Evolutionary conservation across 768 basidiomycete genomes (phyloP).

Genomic region (Leccinum broughii): DNA sequence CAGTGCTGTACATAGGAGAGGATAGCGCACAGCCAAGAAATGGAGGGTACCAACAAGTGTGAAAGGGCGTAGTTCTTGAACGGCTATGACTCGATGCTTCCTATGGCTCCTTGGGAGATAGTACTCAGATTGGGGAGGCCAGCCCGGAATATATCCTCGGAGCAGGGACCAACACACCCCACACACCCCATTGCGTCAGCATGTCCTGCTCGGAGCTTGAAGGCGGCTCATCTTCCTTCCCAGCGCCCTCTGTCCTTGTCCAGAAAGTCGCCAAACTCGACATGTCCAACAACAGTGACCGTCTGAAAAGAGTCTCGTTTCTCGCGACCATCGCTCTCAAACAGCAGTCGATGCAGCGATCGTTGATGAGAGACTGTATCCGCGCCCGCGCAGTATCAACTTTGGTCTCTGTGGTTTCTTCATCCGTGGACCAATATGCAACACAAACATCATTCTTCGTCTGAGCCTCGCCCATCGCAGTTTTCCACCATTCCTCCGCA

Average conservation of each 20-base stretch:
- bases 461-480: neutral
- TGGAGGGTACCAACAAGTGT: neutral
- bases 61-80: neutral
- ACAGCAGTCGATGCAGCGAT: conserved; percentile 24
- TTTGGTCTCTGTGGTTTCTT: neutral
- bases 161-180: conserved; percentile 22
- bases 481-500: conserved; percentile 28
- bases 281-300: conserved; percentile 15
- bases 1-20: neutral
- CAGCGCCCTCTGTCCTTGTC: conserved; percentile 9
- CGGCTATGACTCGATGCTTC: neutral
- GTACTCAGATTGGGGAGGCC: neutral
- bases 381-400: neutral
- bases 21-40: neutral
- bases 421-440: conserved; percentile 8
- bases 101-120: neutral
- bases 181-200: conserved; percentile 24
- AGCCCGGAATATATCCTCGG: neutral
- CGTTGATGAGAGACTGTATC: conserved; percentile 20
- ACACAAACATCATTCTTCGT: conserved; percentile 12
- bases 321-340: conserved; percentile 5
- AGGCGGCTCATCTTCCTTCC: neutral
- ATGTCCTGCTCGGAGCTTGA: conserved; percentile 13
- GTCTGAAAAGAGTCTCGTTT: conserved; percentile 17
- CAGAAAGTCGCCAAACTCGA: conserved; percentile 10